Base-by-base conservation (phyloP, 495 filamentous ascomycete species). In the Penicillium lagena region DNA sequence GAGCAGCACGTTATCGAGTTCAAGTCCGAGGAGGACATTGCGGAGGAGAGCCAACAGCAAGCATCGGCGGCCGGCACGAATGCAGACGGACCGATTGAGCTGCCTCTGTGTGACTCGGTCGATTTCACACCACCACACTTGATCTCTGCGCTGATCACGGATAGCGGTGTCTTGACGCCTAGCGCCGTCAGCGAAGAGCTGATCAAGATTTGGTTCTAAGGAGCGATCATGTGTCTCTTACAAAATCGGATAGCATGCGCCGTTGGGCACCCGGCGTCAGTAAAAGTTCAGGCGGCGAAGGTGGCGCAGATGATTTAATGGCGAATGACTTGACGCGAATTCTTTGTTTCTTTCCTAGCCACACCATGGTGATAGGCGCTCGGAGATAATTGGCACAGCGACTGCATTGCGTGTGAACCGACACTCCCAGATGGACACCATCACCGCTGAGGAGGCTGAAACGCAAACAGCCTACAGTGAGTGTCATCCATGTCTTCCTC, bases 71-170 rank as follows among this genome's bases (percentile, higher is more conserved):
- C 34, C 11, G 33, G 39, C 1, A 13, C 42, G 29, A 50, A 45
- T 37, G 39, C 60, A 63, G 38, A 72, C 66, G 22, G 36, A 7
- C 47, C 47, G 7, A 45, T 56, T 12, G 59, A 62, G 45, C 31
- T 60, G n/a, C 54, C 59, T 14, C 56, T 58, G 43, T 51, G 56
- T 7, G 76, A 82, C 45, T 75, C 73, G 35, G 90, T 97, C 11
- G 93, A 98, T 59, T 96, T 86, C 59, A 96, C 90, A 56, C 85
- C 88, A 30, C 87, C 87, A 7, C 76, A 88, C 52, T 68, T 89
- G 39, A 89, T 95, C 35, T 85, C 85, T 7, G 85, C 83, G 7
- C 71, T 90, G 46, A 85, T 91, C 45, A 90, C 86, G 1, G 87
- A 91, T 55, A 72, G 70, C 29, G 86, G 87, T 39, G 79, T 90